phyloP scores from a whole-genome alignment of 352 stramenopile genomes.

The Pythium chondricola region DNA sequence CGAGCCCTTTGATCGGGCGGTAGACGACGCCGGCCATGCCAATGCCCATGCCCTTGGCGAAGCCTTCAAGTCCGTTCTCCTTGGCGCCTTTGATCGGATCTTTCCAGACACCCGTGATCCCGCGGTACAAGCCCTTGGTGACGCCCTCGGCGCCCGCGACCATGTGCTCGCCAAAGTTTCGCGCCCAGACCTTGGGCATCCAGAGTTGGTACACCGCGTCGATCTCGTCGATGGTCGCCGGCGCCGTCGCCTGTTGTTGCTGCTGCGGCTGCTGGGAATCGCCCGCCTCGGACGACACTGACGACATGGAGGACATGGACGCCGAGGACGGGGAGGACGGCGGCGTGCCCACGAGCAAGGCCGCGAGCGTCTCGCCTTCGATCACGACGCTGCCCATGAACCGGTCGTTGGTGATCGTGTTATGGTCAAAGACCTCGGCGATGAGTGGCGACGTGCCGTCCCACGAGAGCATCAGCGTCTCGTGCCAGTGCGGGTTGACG shows the following conservation, averaged over 20 bases:
- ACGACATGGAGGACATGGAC: not conserved
- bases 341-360: slow-evolving; percentile 25
- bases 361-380: slow-evolving; percentile 27
- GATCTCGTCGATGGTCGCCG: slow-evolving; percentile 15
- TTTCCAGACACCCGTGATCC: slow-evolving; percentile 73
- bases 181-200: slow-evolving; percentile 66
- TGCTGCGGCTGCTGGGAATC: slow-evolving; percentile 6
- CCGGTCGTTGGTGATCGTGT: slow-evolving; percentile 56
- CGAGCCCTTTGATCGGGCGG: slow-evolving; percentile 62
- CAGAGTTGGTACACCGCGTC: slow-evolving; percentile 51
- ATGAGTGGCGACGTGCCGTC: slow-evolving; percentile 58
- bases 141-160: slow-evolving; percentile 63
- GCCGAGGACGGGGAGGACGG: no score
- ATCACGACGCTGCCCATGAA: slow-evolving; percentile 61
- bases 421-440: slow-evolving; percentile 67
- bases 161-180: slow-evolving; percentile 80
- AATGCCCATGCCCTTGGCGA: slow-evolving; percentile 64
- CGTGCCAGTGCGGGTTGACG: slow-evolving; percentile 57
- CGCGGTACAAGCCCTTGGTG: slow-evolving; percentile 59
- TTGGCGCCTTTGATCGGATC: slow-evolving; percentile 74
- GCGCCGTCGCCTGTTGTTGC: no score
- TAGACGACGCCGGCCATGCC: slow-evolving; percentile 70
- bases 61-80: slow-evolving; percentile 60
- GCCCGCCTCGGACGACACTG: not conserved
- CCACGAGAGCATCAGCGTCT: slow-evolving; percentile 78